Percentiles rank a stretch among this genome's conserved stretches.
Conservation (phyloP, 768 basidiomycete genomes). For the Leucocoprinus sp. region DNA sequence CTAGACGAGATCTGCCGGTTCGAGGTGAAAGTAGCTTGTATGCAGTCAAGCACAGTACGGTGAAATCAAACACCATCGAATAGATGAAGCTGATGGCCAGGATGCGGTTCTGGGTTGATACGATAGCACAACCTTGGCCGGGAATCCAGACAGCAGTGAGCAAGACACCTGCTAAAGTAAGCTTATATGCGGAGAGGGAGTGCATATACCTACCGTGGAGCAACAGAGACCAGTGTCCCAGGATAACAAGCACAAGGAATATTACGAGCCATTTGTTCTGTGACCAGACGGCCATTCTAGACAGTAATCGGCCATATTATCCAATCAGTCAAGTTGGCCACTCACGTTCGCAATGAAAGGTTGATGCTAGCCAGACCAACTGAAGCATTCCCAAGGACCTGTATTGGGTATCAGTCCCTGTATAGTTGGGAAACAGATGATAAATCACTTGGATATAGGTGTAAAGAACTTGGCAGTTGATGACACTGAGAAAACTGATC, state of each 20-base stretch:
- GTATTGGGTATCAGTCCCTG: neutral
- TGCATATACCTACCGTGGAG: conserved; percentile 42
- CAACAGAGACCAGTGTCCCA: conserved; percentile 67
- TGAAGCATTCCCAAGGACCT: conserved; percentile 54
- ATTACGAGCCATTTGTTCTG: conserved; percentile 44
- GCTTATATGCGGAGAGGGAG: neutral
- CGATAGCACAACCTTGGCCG: conserved; percentile 46
- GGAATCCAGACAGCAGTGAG: conserved; percentile 51
- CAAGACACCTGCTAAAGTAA: conserved; percentile 36
- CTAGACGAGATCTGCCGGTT: conserved; percentile 44
- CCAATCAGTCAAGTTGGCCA: conserved; percentile 14
- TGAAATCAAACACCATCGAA: conserved; percentile 64
- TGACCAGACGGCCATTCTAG: conserved; percentile 65
- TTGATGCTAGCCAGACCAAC: conserved; percentile 68
- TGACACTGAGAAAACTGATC: conserved; percentile 23
- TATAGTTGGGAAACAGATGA: conserved; percentile 6
- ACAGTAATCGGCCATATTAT: neutral
- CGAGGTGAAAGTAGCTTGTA: conserved; percentile 46
- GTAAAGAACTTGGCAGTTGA: conserved; percentile 62
- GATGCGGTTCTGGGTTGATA: conserved; percentile 46
- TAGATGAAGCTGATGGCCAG: conserved; percentile 67
- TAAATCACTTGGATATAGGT: conserved; percentile 50
- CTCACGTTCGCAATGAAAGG: conserved; percentile 60
- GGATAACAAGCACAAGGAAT: conserved; percentile 46
- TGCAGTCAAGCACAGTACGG: conserved; percentile 51